These are phyloP conservation scores for Ustilago loliicola DNA, from an alignment of 1,284 basidiomycete genomes.

Conservation along the genomic window DNA sequence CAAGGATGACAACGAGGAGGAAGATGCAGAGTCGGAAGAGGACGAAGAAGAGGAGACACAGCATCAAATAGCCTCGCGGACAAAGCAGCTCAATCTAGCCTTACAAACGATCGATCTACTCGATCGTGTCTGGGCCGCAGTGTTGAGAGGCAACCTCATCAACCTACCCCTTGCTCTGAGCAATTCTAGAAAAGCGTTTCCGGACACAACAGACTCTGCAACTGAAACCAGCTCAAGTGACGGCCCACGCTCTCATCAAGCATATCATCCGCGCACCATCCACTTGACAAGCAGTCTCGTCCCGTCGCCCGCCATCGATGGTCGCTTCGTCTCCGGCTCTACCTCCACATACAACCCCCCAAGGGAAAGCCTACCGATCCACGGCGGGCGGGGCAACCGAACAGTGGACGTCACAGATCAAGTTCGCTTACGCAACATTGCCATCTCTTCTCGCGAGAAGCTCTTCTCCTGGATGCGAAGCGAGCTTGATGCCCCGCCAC, in stretches of 20 bases:
- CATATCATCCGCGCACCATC: constrained; percentile 1
- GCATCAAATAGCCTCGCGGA: constrained; percentile 17
- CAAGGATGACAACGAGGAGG: neutral
- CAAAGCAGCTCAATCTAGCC: constrained; percentile 47
- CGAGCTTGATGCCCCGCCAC: constrained; percentile 51
- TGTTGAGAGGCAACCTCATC: constrained; percentile 53
- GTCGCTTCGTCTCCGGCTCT: constrained; percentile 22
- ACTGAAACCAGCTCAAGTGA: neutral
- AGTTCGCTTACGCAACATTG: constrained; percentile 62
- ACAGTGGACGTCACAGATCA: constrained; percentile 59
- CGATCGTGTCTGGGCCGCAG: constrained; percentile 60
- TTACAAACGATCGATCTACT: constrained; percentile 57
- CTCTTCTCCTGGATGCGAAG: constrained; percentile 65
- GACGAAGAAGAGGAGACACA: constrained; percentile 37
- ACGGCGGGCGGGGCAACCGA: constrained; percentile 46
- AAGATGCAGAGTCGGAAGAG: constrained; percentile 6
- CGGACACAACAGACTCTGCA: constrained; percentile 16
- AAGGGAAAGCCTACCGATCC: constrained; percentile 43
- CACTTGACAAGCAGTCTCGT: constrained; percentile 36
- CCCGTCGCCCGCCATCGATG: constrained; percentile 44
- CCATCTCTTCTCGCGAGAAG: constrained; percentile 54
- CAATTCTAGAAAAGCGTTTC: constrained; percentile 32
- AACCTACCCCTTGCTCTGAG: constrained; percentile 36
- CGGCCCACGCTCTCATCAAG: neutral
- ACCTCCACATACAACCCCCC: neutral